A percentile compares a stretch with the other conserved stretches of the same genome.
These are phyloP conservation scores for Phoma sp. DNA, from an alignment of 2,329 filamentous ascomycete species.

Conservation along the genomic window DNA sequence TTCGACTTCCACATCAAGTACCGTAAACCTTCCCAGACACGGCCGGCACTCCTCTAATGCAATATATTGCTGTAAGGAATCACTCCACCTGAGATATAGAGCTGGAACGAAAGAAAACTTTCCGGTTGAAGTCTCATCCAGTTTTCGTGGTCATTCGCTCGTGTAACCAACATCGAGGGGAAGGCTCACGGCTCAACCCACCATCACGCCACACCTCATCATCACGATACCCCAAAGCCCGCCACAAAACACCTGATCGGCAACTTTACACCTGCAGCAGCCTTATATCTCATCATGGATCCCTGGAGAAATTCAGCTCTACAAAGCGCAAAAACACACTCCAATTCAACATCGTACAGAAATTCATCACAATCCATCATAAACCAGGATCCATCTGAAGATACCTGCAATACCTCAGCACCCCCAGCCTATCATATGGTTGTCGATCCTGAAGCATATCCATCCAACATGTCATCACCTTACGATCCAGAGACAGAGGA, in stretches of 20 bases:
- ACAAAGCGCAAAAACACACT: conserved; percentile 29
- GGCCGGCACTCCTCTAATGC: not conserved
- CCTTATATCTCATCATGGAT: conserved; percentile 24
- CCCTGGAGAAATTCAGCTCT: conserved; percentile 26
- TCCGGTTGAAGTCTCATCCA: conserved; percentile 30
- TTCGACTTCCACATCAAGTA: conserved; percentile 3
- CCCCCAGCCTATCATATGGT: conserved; percentile 42
- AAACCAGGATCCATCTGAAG: not conserved
- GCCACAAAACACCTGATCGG: conserved; percentile 12
- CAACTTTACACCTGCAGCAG: not conserved
- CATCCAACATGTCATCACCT: conserved; percentile 26
- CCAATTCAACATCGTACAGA: conserved; percentile 14
- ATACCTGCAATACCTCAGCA: conserved; percentile 23
- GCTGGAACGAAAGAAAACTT: conserved; percentile 12
- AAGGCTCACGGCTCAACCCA: conserved; percentile 28
- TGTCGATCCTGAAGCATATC: conserved; percentile 28
- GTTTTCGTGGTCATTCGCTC: conserved; percentile 27
- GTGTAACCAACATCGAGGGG: conserved; percentile 21
- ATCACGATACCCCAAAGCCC: conserved; percentile 26
- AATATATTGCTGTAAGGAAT: conserved; percentile 1
- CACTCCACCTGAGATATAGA: conserved; percentile 8
- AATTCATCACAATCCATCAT: conserved; percentile 2
- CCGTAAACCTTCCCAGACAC: not conserved
- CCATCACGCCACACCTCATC: conserved; percentile 39
- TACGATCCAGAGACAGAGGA: conserved; percentile 29